Conservation (phyloP, 257 asterid species). For the Osmanthus fragrans region DNA sequence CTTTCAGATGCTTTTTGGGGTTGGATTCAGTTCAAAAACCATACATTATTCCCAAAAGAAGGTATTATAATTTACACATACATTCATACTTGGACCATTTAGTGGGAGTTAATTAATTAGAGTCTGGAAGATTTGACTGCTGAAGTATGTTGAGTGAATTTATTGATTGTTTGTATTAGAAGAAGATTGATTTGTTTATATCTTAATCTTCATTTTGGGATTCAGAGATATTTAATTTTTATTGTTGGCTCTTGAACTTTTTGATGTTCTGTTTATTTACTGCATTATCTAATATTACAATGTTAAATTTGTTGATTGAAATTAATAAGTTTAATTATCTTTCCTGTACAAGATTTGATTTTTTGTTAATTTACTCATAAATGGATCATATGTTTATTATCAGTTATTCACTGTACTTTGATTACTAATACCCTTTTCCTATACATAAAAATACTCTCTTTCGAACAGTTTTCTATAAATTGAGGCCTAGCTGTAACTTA, state of each 20-base stretch:
- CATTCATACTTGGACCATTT: not conserved
- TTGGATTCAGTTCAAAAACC: slow-evolving; percentile 57
- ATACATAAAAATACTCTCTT: not conserved
- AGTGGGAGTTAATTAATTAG: not conserved
- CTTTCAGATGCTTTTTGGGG: slow-evolving; percentile 47
- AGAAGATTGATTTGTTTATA: not conserved
- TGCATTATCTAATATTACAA: slow-evolving; percentile 15
- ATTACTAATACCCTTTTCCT: not conserved
- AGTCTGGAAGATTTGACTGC: not conserved
- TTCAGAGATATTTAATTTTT: not conserved
- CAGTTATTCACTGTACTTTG: slow-evolving; percentile 1
- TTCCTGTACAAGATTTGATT: slow-evolving; percentile 16
- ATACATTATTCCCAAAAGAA: slow-evolving; percentile 52
- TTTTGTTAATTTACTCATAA: not conserved
- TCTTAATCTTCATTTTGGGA: not conserved
- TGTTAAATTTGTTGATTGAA: slow-evolving; percentile 21
- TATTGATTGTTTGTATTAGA: not conserved
- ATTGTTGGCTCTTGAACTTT: not conserved
- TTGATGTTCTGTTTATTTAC: not conserved
- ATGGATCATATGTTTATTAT: not conserved
- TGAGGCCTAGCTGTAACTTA: not conserved
- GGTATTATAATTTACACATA: slow-evolving; percentile 24
- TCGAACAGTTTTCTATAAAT: not conserved
- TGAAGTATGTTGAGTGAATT: slow-evolving; percentile 10
- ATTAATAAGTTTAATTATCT: slow-evolving; percentile 8